Conservation (phyloP, 768 basidiomycete species). For the Hygrophorus russula region DNA sequence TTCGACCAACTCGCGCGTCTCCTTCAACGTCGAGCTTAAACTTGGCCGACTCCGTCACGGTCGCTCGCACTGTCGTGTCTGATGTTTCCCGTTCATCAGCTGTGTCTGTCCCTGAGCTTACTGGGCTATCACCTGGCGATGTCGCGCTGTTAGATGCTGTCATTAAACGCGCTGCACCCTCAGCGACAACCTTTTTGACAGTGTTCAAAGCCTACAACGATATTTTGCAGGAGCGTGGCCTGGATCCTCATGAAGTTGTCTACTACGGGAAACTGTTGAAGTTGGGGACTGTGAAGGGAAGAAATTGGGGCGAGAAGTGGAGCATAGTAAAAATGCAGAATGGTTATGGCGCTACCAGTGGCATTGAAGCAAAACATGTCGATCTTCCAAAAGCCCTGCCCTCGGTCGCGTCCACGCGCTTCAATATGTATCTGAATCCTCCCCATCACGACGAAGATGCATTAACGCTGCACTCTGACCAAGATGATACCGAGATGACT, state of each 20-base stretch:
- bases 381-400: background rate
- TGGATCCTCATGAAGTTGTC: slow-evolving; percentile 72
- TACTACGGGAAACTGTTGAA: slow-evolving; percentile 79
- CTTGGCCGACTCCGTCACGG: background rate
- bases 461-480: slow-evolving; percentile 32
- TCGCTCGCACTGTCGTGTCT: slow-evolving; percentile 1
- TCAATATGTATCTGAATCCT: slow-evolving; percentile 2
- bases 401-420: slow-evolving; percentile 10
- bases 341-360: slow-evolving; percentile 20
- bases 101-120: slow-evolving; percentile 37
- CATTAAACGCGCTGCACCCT: slow-evolving; percentile 51
- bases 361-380: background rate
- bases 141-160: slow-evolving; percentile 68
- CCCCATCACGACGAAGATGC: slow-evolving; percentile 23
- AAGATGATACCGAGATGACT: slow-evolving; percentile 19
- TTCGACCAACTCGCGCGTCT: slow-evolving; percentile 7
- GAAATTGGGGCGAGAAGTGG: slow-evolving; percentile 81
- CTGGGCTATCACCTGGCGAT: slow-evolving; percentile 40
- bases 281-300: slow-evolving; percentile 69
- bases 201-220: slow-evolving; percentile 84
- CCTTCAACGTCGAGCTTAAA: slow-evolving; percentile 1
- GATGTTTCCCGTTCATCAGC: slow-evolving; percentile 32
- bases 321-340: slow-evolving; percentile 49
- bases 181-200: slow-evolving; percentile 65
- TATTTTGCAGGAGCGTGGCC: slow-evolving; percentile 57